These are phyloP conservation scores for Xylariaceae sp. DNA, from an alignment of 2,329 filamentous ascomycete species.

Conservation along the genomic window DNA sequence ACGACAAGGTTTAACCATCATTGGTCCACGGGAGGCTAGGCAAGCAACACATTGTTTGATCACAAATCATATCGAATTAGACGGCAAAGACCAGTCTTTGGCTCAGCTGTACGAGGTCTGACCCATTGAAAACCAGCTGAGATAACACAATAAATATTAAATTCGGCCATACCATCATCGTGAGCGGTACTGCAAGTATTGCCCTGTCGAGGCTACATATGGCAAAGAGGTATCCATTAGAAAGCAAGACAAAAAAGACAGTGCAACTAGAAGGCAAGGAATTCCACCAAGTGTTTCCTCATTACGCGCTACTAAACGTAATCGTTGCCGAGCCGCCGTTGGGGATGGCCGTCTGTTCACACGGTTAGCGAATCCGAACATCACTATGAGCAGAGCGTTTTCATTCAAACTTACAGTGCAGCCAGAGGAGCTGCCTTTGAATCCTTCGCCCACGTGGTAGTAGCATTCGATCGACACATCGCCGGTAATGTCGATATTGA, in stretches of 20 bases:
- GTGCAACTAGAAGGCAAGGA: conserved; percentile 20
- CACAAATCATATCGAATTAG: too few species aligned
- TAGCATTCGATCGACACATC: conserved; percentile 59
- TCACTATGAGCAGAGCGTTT: conserved; percentile 2
- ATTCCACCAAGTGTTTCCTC: conserved; percentile 11
- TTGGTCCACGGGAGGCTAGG: too few species aligned
- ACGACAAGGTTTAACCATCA: too few species aligned
- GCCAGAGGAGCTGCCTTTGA: conserved; percentile 56
- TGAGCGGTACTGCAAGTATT: conserved; percentile 21
- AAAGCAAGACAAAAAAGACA: conserved; percentile 30
- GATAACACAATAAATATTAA: conserved; percentile 35
- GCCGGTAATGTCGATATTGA: conserved; percentile 72
- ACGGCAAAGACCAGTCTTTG: too few species aligned
- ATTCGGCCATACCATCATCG: conserved; percentile 26
- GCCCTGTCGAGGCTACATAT: conserved; percentile 25
- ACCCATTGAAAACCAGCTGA: too few species aligned
- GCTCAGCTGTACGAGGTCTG: too few species aligned
- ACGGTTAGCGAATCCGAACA: conserved; percentile 18
- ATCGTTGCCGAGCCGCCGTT: conserved; percentile 40
- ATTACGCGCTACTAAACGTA: conserved; percentile 37
- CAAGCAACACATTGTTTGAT: too few species aligned
- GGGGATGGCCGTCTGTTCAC: conserved; percentile 45
- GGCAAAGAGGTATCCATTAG: conserved; percentile 32
- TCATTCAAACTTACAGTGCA: conserved; percentile 69
- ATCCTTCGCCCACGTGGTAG: conserved; percentile 58